A percentile compares a stretch with the other conserved stretches of the same genome.
Conservation (phyloP, 805 yeast species). For the Saccharomycopsis capsularis region DNA sequence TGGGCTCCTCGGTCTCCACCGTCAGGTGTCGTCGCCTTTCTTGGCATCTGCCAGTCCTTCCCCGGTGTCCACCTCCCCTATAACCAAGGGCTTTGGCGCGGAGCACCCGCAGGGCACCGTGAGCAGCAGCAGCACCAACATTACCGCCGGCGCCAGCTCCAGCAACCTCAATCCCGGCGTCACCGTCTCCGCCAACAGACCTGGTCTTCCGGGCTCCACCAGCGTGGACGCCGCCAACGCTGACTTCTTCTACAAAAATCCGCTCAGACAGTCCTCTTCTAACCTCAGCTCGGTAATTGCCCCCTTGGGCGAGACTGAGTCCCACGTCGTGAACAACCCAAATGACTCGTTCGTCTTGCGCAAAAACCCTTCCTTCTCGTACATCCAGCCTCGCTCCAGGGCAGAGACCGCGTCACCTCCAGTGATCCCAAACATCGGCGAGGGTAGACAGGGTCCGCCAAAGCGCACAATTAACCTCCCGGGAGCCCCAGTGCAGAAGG, state of each 20-base stretch:
- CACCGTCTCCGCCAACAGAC: neutral
- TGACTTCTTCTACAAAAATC: conserved; percentile 19
- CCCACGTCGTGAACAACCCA: conserved; percentile 6
- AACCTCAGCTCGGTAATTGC: neutral
- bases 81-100: conserved; percentile 6
- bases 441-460: neutral
- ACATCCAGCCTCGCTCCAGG: conserved; percentile 20
- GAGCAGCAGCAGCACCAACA: neutral
- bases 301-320: conserved; percentile 16
- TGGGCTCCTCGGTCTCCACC: neutral
- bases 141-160: neutral
- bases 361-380: conserved; percentile 18
- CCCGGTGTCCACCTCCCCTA: neutral
- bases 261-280: conserved; percentile 5
- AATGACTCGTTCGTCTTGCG: conserved; percentile 11
- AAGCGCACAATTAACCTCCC: neutral
- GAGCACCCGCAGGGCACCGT: neutral
- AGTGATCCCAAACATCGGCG: neutral
- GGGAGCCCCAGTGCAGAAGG: neutral
- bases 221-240: conserved; percentile 3
- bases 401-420: conserved; percentile 6
- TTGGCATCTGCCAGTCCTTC: neutral
- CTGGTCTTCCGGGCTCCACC: neutral
- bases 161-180: neutral
- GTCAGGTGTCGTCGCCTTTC: neutral